Conservation (phyloP, 2,329 filamentous ascomycete species). For the Hysterium pulicare region DNA sequence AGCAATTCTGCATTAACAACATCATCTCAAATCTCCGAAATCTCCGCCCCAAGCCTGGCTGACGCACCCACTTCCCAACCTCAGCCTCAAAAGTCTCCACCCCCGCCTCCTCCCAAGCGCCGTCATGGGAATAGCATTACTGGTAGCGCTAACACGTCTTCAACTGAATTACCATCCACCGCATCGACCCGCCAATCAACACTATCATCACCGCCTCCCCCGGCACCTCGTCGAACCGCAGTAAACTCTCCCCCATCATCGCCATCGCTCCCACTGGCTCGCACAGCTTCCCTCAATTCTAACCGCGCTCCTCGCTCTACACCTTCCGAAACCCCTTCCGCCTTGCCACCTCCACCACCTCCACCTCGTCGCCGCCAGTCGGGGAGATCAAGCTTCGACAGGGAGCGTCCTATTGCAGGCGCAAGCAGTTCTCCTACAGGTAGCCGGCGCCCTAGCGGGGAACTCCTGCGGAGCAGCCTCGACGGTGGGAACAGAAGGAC, state of each 20-base stretch:
- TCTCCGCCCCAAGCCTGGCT: slow-evolving; percentile 13
- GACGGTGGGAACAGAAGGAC: slow-evolving; percentile 27
- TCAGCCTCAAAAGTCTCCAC: slow-evolving; percentile 17
- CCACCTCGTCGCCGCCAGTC: slow-evolving; percentile 33
- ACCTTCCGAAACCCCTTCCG: slow-evolving; percentile 24
- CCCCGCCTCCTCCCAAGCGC: slow-evolving; percentile 32
- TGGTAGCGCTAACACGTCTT: slow-evolving; percentile 27
- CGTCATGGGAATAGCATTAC: slow-evolving; percentile 26
- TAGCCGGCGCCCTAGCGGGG: slow-evolving; percentile 24
- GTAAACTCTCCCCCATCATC: slow-evolving; percentile 23
- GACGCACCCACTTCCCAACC: slow-evolving; percentile 15
- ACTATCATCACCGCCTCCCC: slow-evolving; percentile 17
- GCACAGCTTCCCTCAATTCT: slow-evolving; percentile 27
- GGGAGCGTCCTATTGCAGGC: slow-evolving; percentile 18
- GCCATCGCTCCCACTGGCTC: slow-evolving; percentile 13
- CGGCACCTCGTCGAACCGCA: slow-evolving; percentile 23
- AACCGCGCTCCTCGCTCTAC: slow-evolving; percentile 23
- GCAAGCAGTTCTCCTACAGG: slow-evolving; percentile 21
- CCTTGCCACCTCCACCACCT: slow-evolving; percentile 28
- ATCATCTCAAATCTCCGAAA: slow-evolving; percentile 35
- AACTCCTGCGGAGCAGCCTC: slow-evolving; percentile 22
- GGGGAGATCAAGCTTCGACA: slow-evolving; percentile 30
- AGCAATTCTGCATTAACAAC: slow-evolving; percentile 36
- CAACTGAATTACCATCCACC: slow-evolving; percentile 24
- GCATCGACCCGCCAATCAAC: slow-evolving; percentile 17